These are phyloP conservation scores for Vitis hybrid DNA, from an alignment of 177 flowering plant genomes.

Conservation along the genomic window DNA sequence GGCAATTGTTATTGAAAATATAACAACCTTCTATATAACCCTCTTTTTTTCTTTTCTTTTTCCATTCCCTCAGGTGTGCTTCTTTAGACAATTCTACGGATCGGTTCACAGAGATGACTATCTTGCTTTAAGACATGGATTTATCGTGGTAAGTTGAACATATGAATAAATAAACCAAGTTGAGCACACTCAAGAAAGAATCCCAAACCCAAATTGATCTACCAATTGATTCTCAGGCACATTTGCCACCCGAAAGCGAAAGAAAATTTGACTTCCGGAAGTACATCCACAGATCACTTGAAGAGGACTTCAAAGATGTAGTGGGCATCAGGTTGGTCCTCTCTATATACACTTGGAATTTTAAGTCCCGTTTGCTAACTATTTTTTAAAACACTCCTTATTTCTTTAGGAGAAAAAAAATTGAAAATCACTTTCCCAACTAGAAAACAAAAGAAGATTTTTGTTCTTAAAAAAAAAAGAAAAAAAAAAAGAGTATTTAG, in stretches of 20 bases:
- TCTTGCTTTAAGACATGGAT: constrained; percentile 62
- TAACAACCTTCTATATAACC: not conserved
- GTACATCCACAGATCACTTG: constrained; percentile 66
- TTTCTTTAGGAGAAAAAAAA: no score
- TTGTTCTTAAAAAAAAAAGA: no score
- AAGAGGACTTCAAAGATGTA: constrained; percentile 68
- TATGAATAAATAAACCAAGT: not conserved
- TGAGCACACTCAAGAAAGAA: not conserved
- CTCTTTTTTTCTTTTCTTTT: not conserved
- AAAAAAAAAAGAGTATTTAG: no score
- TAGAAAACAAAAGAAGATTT: no score
- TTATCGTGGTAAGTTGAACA: constrained; percentile 42
- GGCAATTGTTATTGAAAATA: not conserved
- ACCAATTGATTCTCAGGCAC: constrained; percentile 44
- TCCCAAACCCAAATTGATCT: not conserved
- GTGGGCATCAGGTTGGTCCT: constrained; percentile 63
- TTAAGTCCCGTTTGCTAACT: no score
- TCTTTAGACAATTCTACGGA: constrained; percentile 62
- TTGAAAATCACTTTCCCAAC: no score
- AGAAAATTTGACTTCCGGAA: constrained; percentile 58
- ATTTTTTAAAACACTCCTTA: no score
- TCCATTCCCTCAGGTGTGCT: constrained; percentile 42
- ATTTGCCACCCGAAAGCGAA: constrained; percentile 54
- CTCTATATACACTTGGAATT: no score
- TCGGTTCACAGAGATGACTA: constrained; percentile 67